A percentile compares a stretch with the other conserved stretches of the same genome.
phyloP scores from a whole-genome alignment of 139 green algal species.

The Zygnema circumcarinatum region DNA sequence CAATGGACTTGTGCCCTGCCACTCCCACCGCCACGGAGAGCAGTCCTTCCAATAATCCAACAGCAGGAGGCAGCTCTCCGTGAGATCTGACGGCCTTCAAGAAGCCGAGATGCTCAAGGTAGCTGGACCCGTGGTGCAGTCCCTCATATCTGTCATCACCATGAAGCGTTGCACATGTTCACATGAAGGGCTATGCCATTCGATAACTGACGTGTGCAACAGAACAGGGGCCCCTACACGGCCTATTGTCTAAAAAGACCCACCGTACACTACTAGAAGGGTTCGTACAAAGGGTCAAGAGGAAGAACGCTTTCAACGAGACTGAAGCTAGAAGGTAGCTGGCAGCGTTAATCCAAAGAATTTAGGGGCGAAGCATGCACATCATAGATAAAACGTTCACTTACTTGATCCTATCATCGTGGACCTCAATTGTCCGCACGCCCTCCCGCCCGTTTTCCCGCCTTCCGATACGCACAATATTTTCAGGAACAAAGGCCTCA shows the following conservation, averaged over 20 bases:
- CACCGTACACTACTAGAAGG: no score
- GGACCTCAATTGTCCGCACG: conserved; percentile 11
- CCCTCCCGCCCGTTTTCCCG: conserved; percentile 21
- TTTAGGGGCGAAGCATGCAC: no score
- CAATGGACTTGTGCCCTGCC: conserved; percentile 43
- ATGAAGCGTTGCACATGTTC: not conserved
- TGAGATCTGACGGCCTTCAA: not conserved
- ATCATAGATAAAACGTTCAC: not conserved
- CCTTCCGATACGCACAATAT: conserved; percentile 12
- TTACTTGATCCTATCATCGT: conserved; percentile 44
- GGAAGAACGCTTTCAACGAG: no score
- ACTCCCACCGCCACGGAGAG: conserved; percentile 46
- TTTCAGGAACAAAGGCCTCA: conserved; percentile 48
- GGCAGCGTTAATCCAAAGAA: no score
- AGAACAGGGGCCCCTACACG: no score
- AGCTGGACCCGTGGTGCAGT: conserved; percentile 52
- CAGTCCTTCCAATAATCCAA: conserved; percentile 30
- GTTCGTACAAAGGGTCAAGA: no score
- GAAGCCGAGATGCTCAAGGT: conserved; percentile 46
- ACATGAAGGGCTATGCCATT: not conserved
- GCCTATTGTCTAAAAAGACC: no score
- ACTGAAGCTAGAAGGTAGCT: no score
- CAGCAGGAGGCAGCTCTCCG: not conserved
- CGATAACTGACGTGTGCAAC: no score
- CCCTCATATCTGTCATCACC: conserved; percentile 54